These are phyloP conservation scores for Fusarium austroafricanum DNA, from an alignment of 2,329 filamentous ascomycete species.

Conservation along the genomic window DNA sequence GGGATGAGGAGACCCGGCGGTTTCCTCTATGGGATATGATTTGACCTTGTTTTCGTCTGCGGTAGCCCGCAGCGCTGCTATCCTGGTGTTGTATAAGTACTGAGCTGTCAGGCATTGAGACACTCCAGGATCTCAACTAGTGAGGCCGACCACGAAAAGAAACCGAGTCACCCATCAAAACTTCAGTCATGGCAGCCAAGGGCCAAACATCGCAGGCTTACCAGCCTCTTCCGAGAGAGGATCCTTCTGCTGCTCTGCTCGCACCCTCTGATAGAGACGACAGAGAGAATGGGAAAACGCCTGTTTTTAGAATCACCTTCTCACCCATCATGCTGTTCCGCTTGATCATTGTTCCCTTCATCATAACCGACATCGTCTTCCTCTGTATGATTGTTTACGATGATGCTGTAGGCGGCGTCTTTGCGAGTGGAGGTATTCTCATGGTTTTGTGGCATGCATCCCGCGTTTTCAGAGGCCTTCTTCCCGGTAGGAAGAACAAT, in stretches of 20 bases:
- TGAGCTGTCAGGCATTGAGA: neutral
- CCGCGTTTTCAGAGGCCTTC: conserved; percentile 14
- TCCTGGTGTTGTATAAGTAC: conserved; percentile 25
- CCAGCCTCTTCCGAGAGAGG: conserved; percentile 34
- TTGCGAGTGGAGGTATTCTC: conserved; percentile 26
- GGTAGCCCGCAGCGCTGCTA: neutral
- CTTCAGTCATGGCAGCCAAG: conserved; percentile 32
- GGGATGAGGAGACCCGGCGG: conserved; percentile 10
- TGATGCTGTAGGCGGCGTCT: conserved; percentile 11
- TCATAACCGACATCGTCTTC: conserved; percentile 30
- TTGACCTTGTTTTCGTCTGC: neutral
- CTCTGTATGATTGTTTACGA: conserved; percentile 1
- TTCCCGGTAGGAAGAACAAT: conserved; percentile 17
- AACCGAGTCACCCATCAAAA: neutral
- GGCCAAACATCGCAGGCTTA: conserved; percentile 16
- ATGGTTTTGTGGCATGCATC: conserved; percentile 25
- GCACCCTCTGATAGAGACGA: conserved; percentile 14
- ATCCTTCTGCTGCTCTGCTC: conserved; percentile 31
- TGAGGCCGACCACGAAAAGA: neutral
- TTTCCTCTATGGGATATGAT: conserved; percentile 22
- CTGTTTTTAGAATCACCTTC: conserved; percentile 27
- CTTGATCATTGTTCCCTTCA: conserved; percentile 19
- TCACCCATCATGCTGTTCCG: conserved; percentile 34
- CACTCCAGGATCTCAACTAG: neutral
- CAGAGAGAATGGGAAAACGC: conserved; percentile 19